These are phyloP conservation scores for Polyrhizophydium stewartii DNA, from an alignment of 371 early-diverging fungal species.

Conservation along the genomic window DNA sequence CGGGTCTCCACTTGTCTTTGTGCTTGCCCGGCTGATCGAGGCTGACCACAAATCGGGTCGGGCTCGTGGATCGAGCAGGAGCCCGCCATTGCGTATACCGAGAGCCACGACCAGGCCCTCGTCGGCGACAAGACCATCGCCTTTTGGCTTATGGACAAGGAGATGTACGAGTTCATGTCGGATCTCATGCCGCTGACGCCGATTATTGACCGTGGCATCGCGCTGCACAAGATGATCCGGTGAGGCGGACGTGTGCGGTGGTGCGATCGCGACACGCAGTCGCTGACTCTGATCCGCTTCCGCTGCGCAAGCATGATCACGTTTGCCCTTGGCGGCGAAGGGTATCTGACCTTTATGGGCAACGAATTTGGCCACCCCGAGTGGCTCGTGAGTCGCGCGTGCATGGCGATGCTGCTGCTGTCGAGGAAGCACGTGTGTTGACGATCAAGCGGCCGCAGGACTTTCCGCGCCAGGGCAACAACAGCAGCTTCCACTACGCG, in stretches of 20 bases:
- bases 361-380: constrained; percentile 98
- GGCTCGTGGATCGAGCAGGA: constrained; percentile 60
- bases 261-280: background rate
- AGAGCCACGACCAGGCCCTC: constrained; percentile 95
- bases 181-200: constrained; percentile 75
- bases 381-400: constrained; percentile 66
- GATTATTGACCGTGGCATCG: constrained; percentile 88
- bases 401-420: background rate
- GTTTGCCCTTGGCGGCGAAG: constrained; percentile 89
- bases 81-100: constrained; percentile 88
- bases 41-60: no score
- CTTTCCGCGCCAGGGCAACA: constrained; percentile 92
- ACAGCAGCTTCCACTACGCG: constrained; percentile 86
- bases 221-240: constrained; percentile 94
- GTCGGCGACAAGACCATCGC: constrained; percentile 97
- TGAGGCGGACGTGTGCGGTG: constrained; percentile 1
- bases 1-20: no score
- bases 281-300: background rate
- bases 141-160: constrained; percentile 98
- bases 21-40: no score
- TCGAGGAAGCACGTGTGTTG: background rate
- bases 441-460: constrained; percentile 53
- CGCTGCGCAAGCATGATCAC: constrained; percentile 57
- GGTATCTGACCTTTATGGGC: constrained; percentile 93
- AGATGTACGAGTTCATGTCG: constrained; percentile 96